A percentile compares a stretch with the other conserved stretches of the same genome.
Evolutionary conservation across 2,329 filamentous ascomycete species (phyloP).

Genomic region (Colletotrichum liriopes): DNA sequence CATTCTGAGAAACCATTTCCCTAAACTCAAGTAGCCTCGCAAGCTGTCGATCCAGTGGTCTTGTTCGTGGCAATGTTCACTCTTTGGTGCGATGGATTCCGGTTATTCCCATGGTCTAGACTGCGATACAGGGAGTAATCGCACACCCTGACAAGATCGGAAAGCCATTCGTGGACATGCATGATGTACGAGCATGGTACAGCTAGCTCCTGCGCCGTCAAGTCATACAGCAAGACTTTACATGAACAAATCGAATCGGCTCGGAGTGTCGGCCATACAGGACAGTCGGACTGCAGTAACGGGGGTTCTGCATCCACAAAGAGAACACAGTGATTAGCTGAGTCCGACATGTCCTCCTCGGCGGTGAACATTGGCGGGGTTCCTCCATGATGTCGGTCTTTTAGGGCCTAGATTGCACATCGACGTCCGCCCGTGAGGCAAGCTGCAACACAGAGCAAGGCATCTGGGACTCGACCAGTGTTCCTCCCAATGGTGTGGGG

Average conservation of each 20-base stretch:
- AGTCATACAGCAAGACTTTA: not conserved
- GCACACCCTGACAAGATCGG: not conserved
- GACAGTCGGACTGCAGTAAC: not conserved
- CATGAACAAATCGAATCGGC: not conserved
- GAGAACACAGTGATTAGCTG: not conserved
- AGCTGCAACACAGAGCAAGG: slow-evolving; percentile 1
- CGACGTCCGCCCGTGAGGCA: not conserved
- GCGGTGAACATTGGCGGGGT: not conserved
- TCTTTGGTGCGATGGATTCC: too few relatives aligned
- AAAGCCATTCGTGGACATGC: not conserved
- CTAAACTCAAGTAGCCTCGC: not conserved
- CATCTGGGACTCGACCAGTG: not conserved
- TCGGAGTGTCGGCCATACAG: not conserved
- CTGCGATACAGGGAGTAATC: not conserved
- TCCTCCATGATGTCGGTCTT: slow-evolving; percentile 1
- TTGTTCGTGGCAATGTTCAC: not conserved
- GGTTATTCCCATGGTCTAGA: not conserved
- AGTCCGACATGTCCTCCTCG: not conserved
- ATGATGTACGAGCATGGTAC: not conserved
- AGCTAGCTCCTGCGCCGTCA: not conserved
- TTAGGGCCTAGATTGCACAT: not conserved
- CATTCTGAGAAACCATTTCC: slow-evolving; percentile 6
- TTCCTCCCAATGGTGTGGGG: not conserved
- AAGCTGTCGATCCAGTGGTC: not conserved
- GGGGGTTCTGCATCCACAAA: not conserved